Evolutionary conservation across 1,139 yeast genomes (phyloP).

Genomic region (Lodderomyces jiufengensis): DNA sequence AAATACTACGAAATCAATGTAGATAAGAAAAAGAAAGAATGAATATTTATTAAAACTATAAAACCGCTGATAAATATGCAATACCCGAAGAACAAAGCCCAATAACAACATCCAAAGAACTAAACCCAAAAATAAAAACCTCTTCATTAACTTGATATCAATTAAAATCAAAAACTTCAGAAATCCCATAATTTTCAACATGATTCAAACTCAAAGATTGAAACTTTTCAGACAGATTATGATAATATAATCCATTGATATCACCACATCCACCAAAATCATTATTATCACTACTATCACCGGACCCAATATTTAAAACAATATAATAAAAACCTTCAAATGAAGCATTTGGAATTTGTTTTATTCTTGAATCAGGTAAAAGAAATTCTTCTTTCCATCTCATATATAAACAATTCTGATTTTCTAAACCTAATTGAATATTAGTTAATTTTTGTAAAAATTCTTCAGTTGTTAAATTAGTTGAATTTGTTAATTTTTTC

Average conservation of each 20-base stretch:
- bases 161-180: constrained; percentile 12
- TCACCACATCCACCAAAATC: constrained; percentile 38
- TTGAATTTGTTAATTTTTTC: constrained; percentile 63
- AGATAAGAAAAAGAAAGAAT: no score
- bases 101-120: no score
- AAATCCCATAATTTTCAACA: constrained; percentile 29
- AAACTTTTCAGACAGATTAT: constrained; percentile 69
- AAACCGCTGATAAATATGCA: no score
- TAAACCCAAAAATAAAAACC: no score
- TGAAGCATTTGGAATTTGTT: constrained; percentile 72
- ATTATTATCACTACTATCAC: constrained; percentile 7
- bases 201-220: constrained; percentile 47
- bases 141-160: no score
- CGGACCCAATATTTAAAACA: constrained; percentile 67
- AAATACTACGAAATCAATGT: no score
- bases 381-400: constrained; percentile 91
- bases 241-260: constrained; percentile 78
- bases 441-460: constrained; percentile 25
- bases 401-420: constrained; percentile 60
- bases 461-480: constrained; percentile 19
- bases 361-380: constrained; percentile 74
- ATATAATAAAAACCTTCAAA: constrained; percentile 92
- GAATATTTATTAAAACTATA: no score
- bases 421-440: constrained; percentile 30
- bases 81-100: no score